These are phyloP conservation scores for Suhomyces bribrorum DNA, from an alignment of 1,139 yeast genomes.

Conservation along the genomic window DNA sequence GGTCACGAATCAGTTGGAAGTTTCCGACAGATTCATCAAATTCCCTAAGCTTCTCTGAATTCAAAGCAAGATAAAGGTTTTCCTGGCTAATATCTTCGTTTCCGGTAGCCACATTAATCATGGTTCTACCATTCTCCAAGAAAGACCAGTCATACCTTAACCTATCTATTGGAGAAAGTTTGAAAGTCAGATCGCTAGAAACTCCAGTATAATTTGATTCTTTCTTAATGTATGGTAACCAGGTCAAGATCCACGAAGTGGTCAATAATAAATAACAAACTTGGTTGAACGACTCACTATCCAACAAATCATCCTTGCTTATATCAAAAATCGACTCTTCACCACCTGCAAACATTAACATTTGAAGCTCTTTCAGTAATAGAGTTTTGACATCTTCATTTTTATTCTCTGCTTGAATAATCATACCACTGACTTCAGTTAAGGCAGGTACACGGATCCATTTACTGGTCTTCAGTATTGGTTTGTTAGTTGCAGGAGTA, in stretches of 20 bases:
- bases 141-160: slow-evolving; percentile 60
- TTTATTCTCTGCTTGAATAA: slow-evolving; percentile 20
- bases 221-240: slow-evolving; percentile 57
- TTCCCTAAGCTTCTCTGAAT: slow-evolving; percentile 36
- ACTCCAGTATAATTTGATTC: slow-evolving; percentile 36
- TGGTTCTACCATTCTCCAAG: slow-evolving; percentile 45
- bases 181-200: slow-evolving; percentile 25
- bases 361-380: slow-evolving; percentile 36
- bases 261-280: slow-evolving; percentile 52
- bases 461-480: slow-evolving; percentile 35
- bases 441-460: slow-evolving; percentile 48
- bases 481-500: slow-evolving; percentile 19
- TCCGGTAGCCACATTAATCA: slow-evolving; percentile 24
- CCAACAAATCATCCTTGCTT: slow-evolving; percentile 44
- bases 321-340: slow-evolving; percentile 26
- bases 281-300: slow-evolving; percentile 47
- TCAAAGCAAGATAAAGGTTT: slow-evolving; percentile 39
- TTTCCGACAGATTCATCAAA: slow-evolving; percentile 51
- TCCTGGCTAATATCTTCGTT: slow-evolving; percentile 22
- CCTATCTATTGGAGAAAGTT: slow-evolving; percentile 41
- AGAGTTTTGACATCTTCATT: slow-evolving; percentile 17
- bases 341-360: slow-evolving; percentile 30
- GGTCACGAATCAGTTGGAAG: slow-evolving; percentile 49
- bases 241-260: slow-evolving; percentile 48
- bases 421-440: slow-evolving; percentile 33